phyloP scores from a whole-genome alignment of 345 rosid genomes.

The Raphanus raphanistrum region DNA sequence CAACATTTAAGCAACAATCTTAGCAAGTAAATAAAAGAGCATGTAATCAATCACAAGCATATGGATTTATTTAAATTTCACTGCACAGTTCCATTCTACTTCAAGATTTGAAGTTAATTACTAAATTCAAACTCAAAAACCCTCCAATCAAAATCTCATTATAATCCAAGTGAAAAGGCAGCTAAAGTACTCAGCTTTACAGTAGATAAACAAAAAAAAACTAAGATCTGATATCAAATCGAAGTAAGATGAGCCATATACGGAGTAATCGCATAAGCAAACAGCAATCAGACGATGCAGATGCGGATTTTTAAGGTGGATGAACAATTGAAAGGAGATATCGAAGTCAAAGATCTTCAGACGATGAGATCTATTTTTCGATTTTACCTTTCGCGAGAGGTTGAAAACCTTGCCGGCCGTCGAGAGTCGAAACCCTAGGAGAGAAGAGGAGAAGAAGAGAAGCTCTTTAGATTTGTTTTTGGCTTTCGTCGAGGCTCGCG shows the following conservation, averaged over 20 bases:
- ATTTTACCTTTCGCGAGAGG: not conserved
- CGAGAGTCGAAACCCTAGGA: conserved; percentile 32
- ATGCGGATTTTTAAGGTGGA: not conserved
- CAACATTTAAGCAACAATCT: not conserved
- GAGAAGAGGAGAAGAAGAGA: not conserved
- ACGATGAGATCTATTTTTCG: not conserved
- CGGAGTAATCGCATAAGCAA: not conserved
- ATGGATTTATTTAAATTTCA: no score
- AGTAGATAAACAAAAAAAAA: not conserved
- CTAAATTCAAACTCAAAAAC: not conserved
- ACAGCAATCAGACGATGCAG: not conserved
- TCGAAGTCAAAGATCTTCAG: not conserved
- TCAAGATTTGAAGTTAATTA: not conserved
- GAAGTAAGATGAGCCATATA: not conserved
- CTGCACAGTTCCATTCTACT: no score
- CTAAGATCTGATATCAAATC: conserved; percentile 21
- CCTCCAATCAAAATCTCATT: not conserved
- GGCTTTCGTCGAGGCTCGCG: conserved; percentile 19
- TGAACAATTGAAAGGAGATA: not conserved
- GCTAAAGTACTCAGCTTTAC: not conserved
- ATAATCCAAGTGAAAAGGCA: not conserved
- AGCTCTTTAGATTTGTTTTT: conserved; percentile 1
- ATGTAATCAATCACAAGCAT: no score
- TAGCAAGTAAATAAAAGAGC: not conserved
- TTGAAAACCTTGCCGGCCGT: conserved; percentile 16